phyloP scores from a whole-genome alignment of 2,329 filamentous ascomycete genomes.

The Apiospora saccharicola region DNA sequence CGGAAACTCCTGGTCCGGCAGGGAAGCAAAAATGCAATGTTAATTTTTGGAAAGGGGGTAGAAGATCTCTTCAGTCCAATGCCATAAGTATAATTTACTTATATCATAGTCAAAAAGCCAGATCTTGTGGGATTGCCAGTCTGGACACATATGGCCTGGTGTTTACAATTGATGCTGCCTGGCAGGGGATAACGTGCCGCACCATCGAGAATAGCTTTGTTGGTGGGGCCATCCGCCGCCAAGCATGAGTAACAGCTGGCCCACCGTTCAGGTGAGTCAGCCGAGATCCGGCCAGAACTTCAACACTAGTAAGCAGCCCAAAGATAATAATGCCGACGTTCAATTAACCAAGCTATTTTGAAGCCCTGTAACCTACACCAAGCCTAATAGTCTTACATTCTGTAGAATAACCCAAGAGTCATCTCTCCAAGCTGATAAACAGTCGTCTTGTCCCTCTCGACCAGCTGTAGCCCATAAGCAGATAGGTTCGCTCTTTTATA shows the following conservation, averaged over 20 bases:
- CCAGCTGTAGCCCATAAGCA: no score
- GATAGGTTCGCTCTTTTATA: not conserved
- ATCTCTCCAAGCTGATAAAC: no score
- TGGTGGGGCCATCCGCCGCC: not conserved
- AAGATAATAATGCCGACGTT: not conserved
- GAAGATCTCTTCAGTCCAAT: not conserved
- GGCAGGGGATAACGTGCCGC: not conserved
- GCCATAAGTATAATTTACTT: no score
- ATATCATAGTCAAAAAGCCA: conserved; percentile 7
- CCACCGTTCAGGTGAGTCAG: not conserved
- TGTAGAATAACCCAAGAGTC: no score
- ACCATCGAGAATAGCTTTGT: not conserved
- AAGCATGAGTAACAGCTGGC: not conserved
- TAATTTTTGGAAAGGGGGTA: not conserved
- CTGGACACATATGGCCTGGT: not conserved
- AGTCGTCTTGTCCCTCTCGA: no score
- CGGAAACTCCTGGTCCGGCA: not conserved
- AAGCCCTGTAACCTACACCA: no score
- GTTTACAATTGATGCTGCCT: not conserved
- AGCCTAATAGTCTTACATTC: no score
- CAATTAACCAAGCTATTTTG: no score
- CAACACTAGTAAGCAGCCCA: not conserved
- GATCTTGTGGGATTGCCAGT: not conserved
- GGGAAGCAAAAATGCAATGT: not conserved
- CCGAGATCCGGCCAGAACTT: not conserved